Evolutionary conservation across 2,329 filamentous ascomycete species (phyloP).

Genomic region (Lasiodiplodia sp.): DNA sequence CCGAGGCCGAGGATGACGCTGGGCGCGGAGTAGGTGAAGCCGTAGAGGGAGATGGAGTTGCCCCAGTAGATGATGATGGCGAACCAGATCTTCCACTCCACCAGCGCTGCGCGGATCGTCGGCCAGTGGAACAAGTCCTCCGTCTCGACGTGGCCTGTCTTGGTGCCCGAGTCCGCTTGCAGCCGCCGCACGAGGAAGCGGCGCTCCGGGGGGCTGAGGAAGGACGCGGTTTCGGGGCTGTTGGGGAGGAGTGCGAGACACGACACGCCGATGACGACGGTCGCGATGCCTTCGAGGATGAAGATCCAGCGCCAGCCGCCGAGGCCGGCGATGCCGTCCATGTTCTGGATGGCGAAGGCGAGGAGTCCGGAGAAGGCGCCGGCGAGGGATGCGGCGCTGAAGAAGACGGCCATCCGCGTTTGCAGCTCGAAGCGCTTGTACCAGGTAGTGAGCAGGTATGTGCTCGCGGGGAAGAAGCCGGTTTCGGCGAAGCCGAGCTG

Average conservation of each 20-base stretch:
- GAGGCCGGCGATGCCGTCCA: slow-evolving; percentile 59
- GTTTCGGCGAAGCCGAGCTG: slow-evolving; percentile 44
- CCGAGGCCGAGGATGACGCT: slow-evolving; percentile 34
- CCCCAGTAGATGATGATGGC: slow-evolving; percentile 26
- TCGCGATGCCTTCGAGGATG: slow-evolving; percentile 32
- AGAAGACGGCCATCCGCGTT: slow-evolving; percentile 65
- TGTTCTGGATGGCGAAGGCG: slow-evolving; percentile 62
- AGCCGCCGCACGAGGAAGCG: slow-evolving; percentile 38
- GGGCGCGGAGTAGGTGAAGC: slow-evolving; percentile 6
- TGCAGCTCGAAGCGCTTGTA: slow-evolving; percentile 59
- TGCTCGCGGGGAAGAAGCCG: slow-evolving; percentile 37
- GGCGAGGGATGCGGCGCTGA: slow-evolving; percentile 60
- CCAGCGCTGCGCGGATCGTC: neutral
- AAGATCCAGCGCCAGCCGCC: slow-evolving; percentile 41
- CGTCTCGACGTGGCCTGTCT: slow-evolving; percentile 7
- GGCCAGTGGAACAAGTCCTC: slow-evolving; percentile 18
- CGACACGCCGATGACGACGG: slow-evolving; percentile 26
- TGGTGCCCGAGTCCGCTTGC: slow-evolving; percentile 25
- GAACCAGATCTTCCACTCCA: slow-evolving; percentile 30
- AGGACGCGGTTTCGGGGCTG: slow-evolving; percentile 52
- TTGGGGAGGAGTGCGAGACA: slow-evolving; percentile 64
- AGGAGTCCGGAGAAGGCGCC: slow-evolving; percentile 66
- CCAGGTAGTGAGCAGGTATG: slow-evolving; percentile 67
- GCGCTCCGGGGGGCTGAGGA: slow-evolving; percentile 37
- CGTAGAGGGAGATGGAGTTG: slow-evolving; percentile 17